These are phyloP conservation scores for Porphyrellus cyaneotinctus DNA, from an alignment of 768 basidiomycete species.

Conservation along the genomic window DNA sequence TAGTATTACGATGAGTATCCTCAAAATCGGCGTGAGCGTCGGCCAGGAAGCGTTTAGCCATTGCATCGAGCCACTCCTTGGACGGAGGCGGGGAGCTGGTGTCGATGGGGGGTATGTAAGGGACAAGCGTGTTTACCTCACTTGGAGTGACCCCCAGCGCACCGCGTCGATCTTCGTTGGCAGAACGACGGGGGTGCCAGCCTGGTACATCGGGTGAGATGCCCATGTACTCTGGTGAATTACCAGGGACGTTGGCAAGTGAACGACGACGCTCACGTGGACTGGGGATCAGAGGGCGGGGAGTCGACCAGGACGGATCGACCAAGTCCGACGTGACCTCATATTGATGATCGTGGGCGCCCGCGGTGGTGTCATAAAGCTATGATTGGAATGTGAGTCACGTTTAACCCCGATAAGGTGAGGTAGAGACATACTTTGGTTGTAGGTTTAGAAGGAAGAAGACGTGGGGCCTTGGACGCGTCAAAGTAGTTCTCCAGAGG, in stretches of 20 bases:
- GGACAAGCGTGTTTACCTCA: constrained; percentile 27
- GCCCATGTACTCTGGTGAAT: constrained; percentile 24
- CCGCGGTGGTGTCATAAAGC: constrained; percentile 31
- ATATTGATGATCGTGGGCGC: constrained; percentile 24
- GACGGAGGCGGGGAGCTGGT: constrained; percentile 14
- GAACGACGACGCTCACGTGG: constrained; percentile 18
- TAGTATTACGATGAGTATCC: background rate
- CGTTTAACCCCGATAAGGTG: background rate
- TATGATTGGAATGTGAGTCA: constrained; percentile 7
- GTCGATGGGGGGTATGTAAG: constrained; percentile 23
- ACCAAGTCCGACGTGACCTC: constrained; percentile 5
- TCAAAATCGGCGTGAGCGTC: constrained; percentile 13
- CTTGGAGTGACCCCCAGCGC: constrained; percentile 21
- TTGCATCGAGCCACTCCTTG: constrained; percentile 17
- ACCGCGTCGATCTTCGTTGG: constrained; percentile 25
- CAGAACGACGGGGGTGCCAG: constrained; percentile 24
- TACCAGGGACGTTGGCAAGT: constrained; percentile 4
- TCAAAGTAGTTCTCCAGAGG: constrained; percentile 28
- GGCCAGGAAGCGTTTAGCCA: constrained; percentile 14
- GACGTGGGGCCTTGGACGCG: constrained; percentile 12
- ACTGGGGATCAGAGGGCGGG: constrained; percentile 9
- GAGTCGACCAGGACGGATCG: constrained; percentile 10
- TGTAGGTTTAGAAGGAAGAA: constrained; percentile 13
- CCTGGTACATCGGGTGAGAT: constrained; percentile 20
- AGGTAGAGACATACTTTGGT: constrained; percentile 12